Base-by-base conservation (phyloP, 805 yeast genomes). In the Kodamaea leandrae region DNA sequence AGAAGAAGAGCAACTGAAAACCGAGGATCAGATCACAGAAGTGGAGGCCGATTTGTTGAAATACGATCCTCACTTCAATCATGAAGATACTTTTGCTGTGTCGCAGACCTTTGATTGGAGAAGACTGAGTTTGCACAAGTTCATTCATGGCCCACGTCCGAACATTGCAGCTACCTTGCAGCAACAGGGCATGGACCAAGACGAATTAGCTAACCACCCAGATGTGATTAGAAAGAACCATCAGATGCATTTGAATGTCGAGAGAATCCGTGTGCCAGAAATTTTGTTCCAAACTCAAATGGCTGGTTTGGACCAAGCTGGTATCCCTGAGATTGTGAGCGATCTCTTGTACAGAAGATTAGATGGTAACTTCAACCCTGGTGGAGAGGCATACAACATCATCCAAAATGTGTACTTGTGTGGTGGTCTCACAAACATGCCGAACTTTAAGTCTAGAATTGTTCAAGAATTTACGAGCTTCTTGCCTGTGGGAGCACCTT, bases 271-370 rank as follows among this genome's bases (percentile, higher is more conserved):
- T 43, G 86, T 91, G 2, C 97, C 98, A 0, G 99, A 93, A 62
- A 82, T 90, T 2, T 57, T 89, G 36, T 89, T 93, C 62, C 93
- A 91, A 59, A 99, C 99, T 5, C 76, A 83, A 6, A 88, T 93
- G 47, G 96, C 95, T 0, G 99, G 99, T 16, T 70, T 89, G 16
- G 99, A 93, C 61, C 98, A 90, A 64, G 96, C 97, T 0, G 98
- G 98, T 19, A 72, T 93, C n/a, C 58, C 77, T 17, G 98, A 93
- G 61, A 64, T 89, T 29, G 72, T 82, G 41, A 83, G 82, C 48
- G 84, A 81, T 43, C 71, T 87, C 6, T 55, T 90, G 4, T 55
- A 77, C 29, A 74, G 80, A 36, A 73, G 89, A 52, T 68, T 81
- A 16, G 78, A 78, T 20, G 75, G 78, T 0, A 74, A 72, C 43